A percentile compares a stretch with the other conserved stretches of the same genome.
These are phyloP conservation scores for Blastomyces gilchristii DNA, from an alignment of 2,329 filamentous ascomycete species.

Conservation along the genomic window DNA sequence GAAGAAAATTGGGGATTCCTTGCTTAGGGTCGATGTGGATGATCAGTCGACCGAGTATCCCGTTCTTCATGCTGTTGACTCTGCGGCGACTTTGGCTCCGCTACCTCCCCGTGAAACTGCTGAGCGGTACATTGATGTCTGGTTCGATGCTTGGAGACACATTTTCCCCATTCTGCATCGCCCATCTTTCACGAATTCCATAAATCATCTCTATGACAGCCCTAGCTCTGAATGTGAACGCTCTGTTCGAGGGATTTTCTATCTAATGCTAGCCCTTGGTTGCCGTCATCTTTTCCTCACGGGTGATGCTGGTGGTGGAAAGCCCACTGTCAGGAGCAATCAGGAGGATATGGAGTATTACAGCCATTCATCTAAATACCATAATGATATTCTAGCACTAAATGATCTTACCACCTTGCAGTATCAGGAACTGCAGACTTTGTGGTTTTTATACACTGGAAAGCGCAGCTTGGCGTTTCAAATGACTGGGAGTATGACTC, in stretches of 20 bases:
- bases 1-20: slow-evolving; percentile 10
- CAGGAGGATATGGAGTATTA: slow-evolving; percentile 13
- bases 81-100: not conserved
- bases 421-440: slow-evolving; percentile 11
- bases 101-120: slow-evolving; percentile 12
- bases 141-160: slow-evolving; percentile 14
- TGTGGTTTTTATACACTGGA: slow-evolving; percentile 15
- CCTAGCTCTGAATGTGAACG: slow-evolving; percentile 2
- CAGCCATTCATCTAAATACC: slow-evolving; percentile 11
- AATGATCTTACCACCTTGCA: slow-evolving; percentile 13
- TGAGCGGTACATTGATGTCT: slow-evolving; percentile 10
- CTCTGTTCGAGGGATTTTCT: slow-evolving; percentile 11
- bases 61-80: slow-evolving; percentile 3
- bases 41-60: slow-evolving; percentile 12
- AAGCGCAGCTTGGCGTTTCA: slow-evolving; percentile 14
- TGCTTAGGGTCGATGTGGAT: slow-evolving; percentile 14
- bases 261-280: slow-evolving; percentile 12
- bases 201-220: slow-evolving; percentile 9
- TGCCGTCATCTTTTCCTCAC: slow-evolving; percentile 12
- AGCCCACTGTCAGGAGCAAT: slow-evolving; percentile 10
- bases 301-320: slow-evolving; percentile 1
- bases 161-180: slow-evolving; percentile 14
- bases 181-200: slow-evolving; percentile 11
- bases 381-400: slow-evolving; percentile 7
- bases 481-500: slow-evolving; percentile 12